These are phyloP conservation scores for Blastobotrys ciferrii DNA, from an alignment of 1,139 yeast genomes.

Conservation along the genomic window DNA sequence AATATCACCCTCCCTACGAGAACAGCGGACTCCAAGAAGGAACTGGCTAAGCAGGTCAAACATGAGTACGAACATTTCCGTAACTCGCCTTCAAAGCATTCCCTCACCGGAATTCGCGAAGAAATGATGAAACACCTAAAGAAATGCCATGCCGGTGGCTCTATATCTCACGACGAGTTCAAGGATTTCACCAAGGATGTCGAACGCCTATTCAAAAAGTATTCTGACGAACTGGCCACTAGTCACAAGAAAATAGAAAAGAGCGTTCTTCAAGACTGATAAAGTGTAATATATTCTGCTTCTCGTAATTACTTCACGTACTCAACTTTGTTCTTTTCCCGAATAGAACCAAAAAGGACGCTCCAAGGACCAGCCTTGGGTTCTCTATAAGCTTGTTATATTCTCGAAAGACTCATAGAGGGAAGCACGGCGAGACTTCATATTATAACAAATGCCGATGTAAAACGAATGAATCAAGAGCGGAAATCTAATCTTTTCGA, in stretches of 20 bases:
- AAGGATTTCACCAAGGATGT: constrained; percentile 54
- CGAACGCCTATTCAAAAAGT: constrained; percentile 67
- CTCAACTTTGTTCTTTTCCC: too few relatives aligned
- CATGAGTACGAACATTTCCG: constrained; percentile 62
- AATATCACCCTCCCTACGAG: constrained; percentile 74
- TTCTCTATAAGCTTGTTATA: background rate
- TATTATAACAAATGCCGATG: too few relatives aligned
- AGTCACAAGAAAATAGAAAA: constrained; percentile 61
- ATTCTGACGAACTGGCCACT: constrained; percentile 55
- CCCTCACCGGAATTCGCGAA: constrained; percentile 62
- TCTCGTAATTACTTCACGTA: background rate
- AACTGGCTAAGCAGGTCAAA: constrained; percentile 54
- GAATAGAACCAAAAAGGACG: constrained; percentile 2
- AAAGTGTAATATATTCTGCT: background rate
- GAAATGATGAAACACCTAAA: constrained; percentile 59
- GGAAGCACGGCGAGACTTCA: too few relatives aligned
- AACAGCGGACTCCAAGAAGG: constrained; percentile 65
- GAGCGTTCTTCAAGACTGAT: constrained; percentile 15
- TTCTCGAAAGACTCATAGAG: background rate
- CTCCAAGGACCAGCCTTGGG: background rate
- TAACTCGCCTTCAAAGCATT: constrained; percentile 50
- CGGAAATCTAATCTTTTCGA: too few relatives aligned
- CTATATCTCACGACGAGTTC: constrained; percentile 38
- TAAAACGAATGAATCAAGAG: too few relatives aligned
- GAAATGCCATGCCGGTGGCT: constrained; percentile 50